Evolutionary conservation across 2,329 filamentous ascomycete genomes (phyloP).

Genomic region (Penicillium italicum): DNA sequence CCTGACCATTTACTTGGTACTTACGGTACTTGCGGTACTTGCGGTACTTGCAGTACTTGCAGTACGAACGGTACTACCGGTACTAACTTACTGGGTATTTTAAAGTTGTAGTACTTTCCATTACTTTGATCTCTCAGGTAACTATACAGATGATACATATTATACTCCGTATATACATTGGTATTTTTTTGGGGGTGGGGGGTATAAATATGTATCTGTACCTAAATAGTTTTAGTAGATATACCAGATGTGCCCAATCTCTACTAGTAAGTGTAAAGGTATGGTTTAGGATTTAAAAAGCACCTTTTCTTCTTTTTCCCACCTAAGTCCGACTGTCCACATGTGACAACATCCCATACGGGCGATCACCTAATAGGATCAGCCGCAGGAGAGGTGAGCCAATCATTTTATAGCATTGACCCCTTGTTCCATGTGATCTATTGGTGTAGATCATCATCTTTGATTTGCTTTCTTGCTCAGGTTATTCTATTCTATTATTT

Average conservation of each 20-base stretch:
- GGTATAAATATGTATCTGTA: too few species aligned
- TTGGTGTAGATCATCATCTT: not conserved
- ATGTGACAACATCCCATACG: constrained; percentile 25
- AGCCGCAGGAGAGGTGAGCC: not conserved
- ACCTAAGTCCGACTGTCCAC: constrained; percentile 7
- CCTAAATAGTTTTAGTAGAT: too few species aligned
- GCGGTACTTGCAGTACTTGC: too few species aligned
- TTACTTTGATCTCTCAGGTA: not conserved
- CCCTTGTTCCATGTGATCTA: not conserved
- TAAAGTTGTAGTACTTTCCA: too few species aligned
- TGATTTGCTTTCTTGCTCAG: not conserved
- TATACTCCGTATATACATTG: too few species aligned
- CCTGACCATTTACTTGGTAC: constrained; percentile 5
- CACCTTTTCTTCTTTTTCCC: not conserved
- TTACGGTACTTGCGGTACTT: too few species aligned
- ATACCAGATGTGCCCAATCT: too few species aligned
- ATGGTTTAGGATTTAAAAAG: not conserved
- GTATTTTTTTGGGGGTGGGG: too few species aligned
- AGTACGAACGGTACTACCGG: too few species aligned
- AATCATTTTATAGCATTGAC: not conserved
- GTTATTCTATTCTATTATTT: not conserved
- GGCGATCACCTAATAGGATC: constrained; percentile 15
- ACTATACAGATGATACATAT: not conserved
- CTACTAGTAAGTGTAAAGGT: not conserved
- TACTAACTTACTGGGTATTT: too few species aligned